Conservation (phyloP, 768 basidiomycete species). For the Boletus vinaceobasis region DNA sequence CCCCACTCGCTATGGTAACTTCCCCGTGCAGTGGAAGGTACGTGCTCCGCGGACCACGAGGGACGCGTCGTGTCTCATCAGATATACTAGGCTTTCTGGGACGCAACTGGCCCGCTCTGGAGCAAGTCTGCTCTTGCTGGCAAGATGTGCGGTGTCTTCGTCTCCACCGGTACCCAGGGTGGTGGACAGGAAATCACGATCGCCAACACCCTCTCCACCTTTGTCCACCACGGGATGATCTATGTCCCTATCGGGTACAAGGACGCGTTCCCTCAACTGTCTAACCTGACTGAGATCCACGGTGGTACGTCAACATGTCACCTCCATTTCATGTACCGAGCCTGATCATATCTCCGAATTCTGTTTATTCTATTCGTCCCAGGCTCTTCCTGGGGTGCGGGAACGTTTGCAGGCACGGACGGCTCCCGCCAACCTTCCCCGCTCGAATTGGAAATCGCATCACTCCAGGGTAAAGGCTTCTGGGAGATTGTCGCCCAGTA, state of each 20-base stretch:
- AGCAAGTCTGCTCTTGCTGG: slow-evolving; percentile 39
- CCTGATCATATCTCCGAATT: neutral
- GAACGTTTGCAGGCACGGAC: slow-evolving; percentile 53
- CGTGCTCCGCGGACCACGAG: slow-evolving; percentile 12
- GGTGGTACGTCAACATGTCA: slow-evolving; percentile 41
- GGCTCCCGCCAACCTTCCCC: slow-evolving; percentile 58
- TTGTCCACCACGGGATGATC: slow-evolving; percentile 54
- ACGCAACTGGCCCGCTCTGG: slow-evolving; percentile 48
- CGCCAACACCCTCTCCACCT: slow-evolving; percentile 38
- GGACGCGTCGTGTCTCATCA: slow-evolving; percentile 19
- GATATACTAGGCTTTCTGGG: slow-evolving; percentile 42
- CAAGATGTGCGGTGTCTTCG: slow-evolving; percentile 47
- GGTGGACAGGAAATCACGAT: slow-evolving; percentile 46
- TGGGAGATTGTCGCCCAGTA: slow-evolving; percentile 45
- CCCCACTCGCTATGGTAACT: slow-evolving; percentile 47
- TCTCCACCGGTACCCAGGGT: slow-evolving; percentile 44
- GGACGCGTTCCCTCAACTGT: slow-evolving; percentile 37
- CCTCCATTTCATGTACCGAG: neutral
- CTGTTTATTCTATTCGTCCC: neutral
- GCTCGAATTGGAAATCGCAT: slow-evolving; percentile 56
- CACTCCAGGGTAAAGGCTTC: slow-evolving; percentile 56
- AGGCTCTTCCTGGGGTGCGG: slow-evolving; percentile 84
- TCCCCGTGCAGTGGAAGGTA: slow-evolving; percentile 57
- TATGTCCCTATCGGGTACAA: slow-evolving; percentile 55
- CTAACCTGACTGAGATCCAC: slow-evolving; percentile 42